Base-by-base conservation (phyloP, 805 yeast species). In the Peterozyma xylosa region DNA sequence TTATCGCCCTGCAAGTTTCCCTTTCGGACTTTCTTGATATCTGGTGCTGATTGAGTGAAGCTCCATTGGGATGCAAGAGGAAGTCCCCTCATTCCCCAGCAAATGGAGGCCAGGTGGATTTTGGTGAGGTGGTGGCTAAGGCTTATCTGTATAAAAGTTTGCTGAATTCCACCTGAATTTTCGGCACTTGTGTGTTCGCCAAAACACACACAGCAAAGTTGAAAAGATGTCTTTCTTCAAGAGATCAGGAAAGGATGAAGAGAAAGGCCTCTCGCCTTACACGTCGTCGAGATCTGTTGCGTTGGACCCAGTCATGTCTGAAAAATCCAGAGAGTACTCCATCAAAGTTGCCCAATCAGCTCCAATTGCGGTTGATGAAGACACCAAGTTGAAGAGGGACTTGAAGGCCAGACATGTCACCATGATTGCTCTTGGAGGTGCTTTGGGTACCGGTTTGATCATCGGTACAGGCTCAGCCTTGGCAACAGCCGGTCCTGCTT, bases 361-460 rank as follows among this genome's bases (percentile, higher is more conserved):
- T 45, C 76, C 77, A 2, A 48, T 64, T 6, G 69, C 69, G 29
- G 45, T 51, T 11, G 58, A 56, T 10, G 73, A 68, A 30, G 76
- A 76, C 6, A 73, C 68, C 45, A 57, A 64, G 46, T 64, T 73
- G 51, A 70, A 68, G 46, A 68, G 68, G 50, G 71, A 64, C 6
- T 58, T 74, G 36, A 67, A 72, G 43, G 63, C 78, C 10, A 59
- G 81, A 50, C 80, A 74, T 48, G 70, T 74, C 51, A 66, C 76
- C 41, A 74, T 76, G 80, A 74, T 76, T 62, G 78, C 93, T 50
- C 77, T 86, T 51, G 95, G 93, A 52, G 91, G 93, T 52, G 86
- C 91, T 9, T 63, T 86, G 42, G 93, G 93, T 45, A 84, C 93
- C 1, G 95, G 90, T 56, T 68, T 86, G 45, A 67, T 86, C 50